A percentile compares a stretch with the other conserved stretches of the same genome.
Evolutionary conservation across 257 asterid species (phyloP).

Genomic region (Solanum chiquidenum): DNA sequence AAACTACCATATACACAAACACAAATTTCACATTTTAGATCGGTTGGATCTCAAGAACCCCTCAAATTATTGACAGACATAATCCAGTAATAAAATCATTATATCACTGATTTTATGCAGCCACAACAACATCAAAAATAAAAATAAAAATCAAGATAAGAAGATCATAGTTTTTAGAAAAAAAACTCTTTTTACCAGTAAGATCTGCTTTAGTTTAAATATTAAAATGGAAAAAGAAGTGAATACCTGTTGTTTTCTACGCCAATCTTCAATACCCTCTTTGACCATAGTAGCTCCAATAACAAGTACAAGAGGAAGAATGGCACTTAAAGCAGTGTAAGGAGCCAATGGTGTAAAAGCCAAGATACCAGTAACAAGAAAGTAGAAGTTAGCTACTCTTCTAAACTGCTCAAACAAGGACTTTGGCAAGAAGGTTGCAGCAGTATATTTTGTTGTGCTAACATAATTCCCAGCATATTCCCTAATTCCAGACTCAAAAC

Average conservation of each 20-base stretch:
- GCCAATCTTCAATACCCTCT: slow-evolving; percentile 85
- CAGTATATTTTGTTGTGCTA: slow-evolving; percentile 61
- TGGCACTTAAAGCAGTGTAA: slow-evolving; percentile 56
- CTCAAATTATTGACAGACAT: not conserved
- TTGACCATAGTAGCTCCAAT: slow-evolving; percentile 76
- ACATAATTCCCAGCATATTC: slow-evolving; percentile 63
- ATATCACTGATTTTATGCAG: not conserved
- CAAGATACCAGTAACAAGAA: slow-evolving; percentile 61
- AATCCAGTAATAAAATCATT: not conserved
- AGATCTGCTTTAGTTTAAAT: not conserved
- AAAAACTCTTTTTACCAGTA: not conserved
- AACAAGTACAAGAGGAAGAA: slow-evolving; percentile 55
- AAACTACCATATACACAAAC: not conserved
- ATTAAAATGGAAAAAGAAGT: not conserved
- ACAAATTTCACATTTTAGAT: not conserved
- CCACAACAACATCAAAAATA: not conserved
- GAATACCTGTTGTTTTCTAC: slow-evolving; percentile 60
- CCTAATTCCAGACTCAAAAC: slow-evolving; percentile 25
- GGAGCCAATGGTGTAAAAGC: slow-evolving; percentile 73
- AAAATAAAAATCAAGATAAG: not conserved
- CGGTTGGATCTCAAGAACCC: not conserved
- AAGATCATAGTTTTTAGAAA: not conserved
- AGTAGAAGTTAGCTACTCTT: slow-evolving; percentile 86
- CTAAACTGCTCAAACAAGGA: slow-evolving; percentile 91
- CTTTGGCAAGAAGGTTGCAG: slow-evolving; percentile 79